phyloP scores from a whole-genome alignment of 2,329 filamentous ascomycete species.

The Tolypocladium sp. region DNA sequence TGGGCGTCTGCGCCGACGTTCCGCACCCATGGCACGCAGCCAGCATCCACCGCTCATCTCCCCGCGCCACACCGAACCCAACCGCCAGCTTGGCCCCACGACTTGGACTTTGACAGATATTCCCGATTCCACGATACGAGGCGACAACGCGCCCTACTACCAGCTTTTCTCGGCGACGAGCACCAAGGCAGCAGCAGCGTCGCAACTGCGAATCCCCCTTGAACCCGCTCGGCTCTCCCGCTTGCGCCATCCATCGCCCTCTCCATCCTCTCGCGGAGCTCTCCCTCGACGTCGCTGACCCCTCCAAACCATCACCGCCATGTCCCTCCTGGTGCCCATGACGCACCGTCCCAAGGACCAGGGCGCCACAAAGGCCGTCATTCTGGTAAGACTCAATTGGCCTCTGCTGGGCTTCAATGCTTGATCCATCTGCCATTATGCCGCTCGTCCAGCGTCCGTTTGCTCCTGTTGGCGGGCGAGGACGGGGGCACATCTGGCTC shows the following conservation, averaged over 20 bases:
- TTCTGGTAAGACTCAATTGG: slow-evolving; percentile 54
- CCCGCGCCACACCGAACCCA: not conserved
- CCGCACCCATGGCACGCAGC: too few relatives aligned
- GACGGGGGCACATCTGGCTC: not conserved
- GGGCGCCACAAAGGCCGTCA: slow-evolving; percentile 82
- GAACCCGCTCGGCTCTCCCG: not conserved
- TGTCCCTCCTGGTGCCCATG: slow-evolving; percentile 50
- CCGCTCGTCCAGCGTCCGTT: not conserved
- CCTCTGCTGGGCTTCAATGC: not conserved
- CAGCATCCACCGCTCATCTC: not conserved
- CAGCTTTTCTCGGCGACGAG: not conserved
- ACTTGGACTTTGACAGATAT: not conserved
- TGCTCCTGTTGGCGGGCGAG: not conserved
- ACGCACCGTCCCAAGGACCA: slow-evolving; percentile 36
- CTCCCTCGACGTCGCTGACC: not conserved
- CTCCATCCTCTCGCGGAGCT: slow-evolving; percentile 1
- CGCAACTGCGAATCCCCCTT: not conserved
- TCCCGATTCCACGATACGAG: not conserved
- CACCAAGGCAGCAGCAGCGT: not conserved
- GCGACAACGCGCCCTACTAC: not conserved
- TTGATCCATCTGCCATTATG: not conserved
- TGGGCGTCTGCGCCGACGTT: not conserved
- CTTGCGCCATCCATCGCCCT: not conserved
- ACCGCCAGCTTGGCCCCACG: not conserved
- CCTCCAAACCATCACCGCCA: slow-evolving; percentile 15